These are phyloP conservation scores for Trypanosomatidae sp. DNA, from an alignment of 208 protist species.

Conservation along the genomic window DNA sequence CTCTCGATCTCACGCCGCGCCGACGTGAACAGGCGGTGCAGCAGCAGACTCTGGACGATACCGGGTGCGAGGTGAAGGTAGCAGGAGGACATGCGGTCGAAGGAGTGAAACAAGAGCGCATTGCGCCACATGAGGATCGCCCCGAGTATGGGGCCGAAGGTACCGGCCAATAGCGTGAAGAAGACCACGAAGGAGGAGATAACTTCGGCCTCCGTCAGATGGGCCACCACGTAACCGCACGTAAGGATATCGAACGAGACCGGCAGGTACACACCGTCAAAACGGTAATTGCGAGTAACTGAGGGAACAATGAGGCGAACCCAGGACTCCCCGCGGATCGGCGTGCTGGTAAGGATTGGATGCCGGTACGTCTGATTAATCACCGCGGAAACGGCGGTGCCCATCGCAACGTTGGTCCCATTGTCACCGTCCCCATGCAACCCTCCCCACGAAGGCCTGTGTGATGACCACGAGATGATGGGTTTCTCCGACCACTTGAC, in stretches of 20 bases:
- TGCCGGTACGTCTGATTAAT: slow-evolving; percentile 14
- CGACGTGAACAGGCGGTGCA: slow-evolving; percentile 55
- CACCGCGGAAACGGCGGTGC: not conserved
- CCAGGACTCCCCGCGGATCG: slow-evolving; percentile 14
- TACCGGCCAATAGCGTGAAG: slow-evolving; percentile 51
- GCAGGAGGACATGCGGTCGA: slow-evolving; percentile 69
- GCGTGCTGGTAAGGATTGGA: slow-evolving; percentile 22
- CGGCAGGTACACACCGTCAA: slow-evolving; percentile 48
- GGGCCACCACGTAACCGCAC: slow-evolving; percentile 37
- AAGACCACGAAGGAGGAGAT: slow-evolving; percentile 52
- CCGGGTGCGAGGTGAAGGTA: slow-evolving; percentile 65
- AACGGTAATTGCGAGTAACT: slow-evolving; percentile 18
- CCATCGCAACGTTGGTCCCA: not conserved
- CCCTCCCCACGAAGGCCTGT: slow-evolving; percentile 24
- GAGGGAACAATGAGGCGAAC: slow-evolving; percentile 19
- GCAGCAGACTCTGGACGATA: slow-evolving; percentile 49
- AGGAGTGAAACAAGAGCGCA: slow-evolving; percentile 67
- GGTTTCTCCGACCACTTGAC: slow-evolving; percentile 57
- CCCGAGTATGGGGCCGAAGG: slow-evolving; percentile 63
- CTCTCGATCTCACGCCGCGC: slow-evolving; percentile 39
- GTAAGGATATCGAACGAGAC: slow-evolving; percentile 46
- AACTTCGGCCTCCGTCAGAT: slow-evolving; percentile 40
- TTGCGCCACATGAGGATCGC: slow-evolving; percentile 73
- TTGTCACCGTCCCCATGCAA: not conserved
- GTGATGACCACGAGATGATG: slow-evolving; percentile 36